Conservation (phyloP, 208 protist species). For the Borovskyia barvae region DNA sequence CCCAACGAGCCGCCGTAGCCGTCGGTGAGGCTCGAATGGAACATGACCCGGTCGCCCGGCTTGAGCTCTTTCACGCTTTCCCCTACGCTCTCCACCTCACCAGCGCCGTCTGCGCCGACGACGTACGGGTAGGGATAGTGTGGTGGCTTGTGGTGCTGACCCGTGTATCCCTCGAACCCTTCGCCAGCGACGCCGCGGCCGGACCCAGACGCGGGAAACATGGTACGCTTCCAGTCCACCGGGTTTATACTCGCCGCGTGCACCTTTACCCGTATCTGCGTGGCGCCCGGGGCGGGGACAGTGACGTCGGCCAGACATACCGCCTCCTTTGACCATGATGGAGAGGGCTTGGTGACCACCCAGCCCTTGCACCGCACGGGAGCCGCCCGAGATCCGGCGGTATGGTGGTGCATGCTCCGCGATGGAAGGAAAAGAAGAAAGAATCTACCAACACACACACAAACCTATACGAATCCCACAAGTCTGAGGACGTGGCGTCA, state of each 20-base stretch:
- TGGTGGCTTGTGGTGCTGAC: constrained; percentile 17
- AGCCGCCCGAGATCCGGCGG: background rate
- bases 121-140: constrained; percentile 52
- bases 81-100: constrained; percentile 57
- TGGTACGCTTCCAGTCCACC: constrained; percentile 40
- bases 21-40: constrained; percentile 34
- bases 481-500: no score
- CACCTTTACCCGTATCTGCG: constrained; percentile 41
- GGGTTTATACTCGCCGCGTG: constrained; percentile 50
- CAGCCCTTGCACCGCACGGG: constrained; percentile 22
- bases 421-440: no score
- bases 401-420: background rate
- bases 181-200: constrained; percentile 6
- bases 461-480: background rate
- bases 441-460: no score
- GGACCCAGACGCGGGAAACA: constrained; percentile 16
- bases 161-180: constrained; percentile 14
- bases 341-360: constrained; percentile 7
- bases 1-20: constrained; percentile 48
- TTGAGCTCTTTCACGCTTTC: constrained; percentile 14
- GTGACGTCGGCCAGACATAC: constrained; percentile 17
- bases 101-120: constrained; percentile 52
- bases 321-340: constrained; percentile 20
- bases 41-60: constrained; percentile 58
- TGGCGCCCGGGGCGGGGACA: constrained; percentile 33